Evolutionary conservation across 495 filamentous ascomycete species (phyloP).

Genomic region (Symbiotaphrina buchneri): DNA sequence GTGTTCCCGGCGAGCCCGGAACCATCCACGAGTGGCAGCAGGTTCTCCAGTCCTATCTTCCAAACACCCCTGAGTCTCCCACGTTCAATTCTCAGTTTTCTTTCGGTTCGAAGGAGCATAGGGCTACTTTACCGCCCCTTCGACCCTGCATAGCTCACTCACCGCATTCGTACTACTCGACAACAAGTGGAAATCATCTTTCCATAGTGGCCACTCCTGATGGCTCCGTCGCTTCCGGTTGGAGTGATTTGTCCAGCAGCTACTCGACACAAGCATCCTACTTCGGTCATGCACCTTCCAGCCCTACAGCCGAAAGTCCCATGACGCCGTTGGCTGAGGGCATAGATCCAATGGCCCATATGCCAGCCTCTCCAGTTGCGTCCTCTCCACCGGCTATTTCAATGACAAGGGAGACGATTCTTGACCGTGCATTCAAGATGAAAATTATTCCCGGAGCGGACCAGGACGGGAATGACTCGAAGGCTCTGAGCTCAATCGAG

Average conservation of each 20-base stretch:
- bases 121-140: no score
- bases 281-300: constrained; percentile 1
- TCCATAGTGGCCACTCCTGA: constrained; percentile 1
- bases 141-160: no score
- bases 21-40: constrained; percentile 3
- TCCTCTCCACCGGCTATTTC: background rate
- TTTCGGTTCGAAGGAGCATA: no score
- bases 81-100: background rate
- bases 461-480: constrained; percentile 19
- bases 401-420: constrained; percentile 28
- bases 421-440: constrained; percentile 34
- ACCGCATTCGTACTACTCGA: background rate
- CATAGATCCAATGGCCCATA: background rate
- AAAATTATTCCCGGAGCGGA: constrained; percentile 23
- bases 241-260: constrained; percentile 4
- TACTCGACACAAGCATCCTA: constrained; percentile 2
- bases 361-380: background rate
- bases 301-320: constrained; percentile 1
- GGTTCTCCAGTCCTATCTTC: background rate
- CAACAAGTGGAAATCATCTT: background rate
- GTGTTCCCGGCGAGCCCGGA: background rate
- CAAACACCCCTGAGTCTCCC: background rate
- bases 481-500: constrained; percentile 27
- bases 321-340: constrained; percentile 2
- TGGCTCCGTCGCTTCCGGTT: background rate